phyloP scores from a whole-genome alignment of 2,329 filamentous ascomycete genomes.

The Fulvia fulva region DNA sequence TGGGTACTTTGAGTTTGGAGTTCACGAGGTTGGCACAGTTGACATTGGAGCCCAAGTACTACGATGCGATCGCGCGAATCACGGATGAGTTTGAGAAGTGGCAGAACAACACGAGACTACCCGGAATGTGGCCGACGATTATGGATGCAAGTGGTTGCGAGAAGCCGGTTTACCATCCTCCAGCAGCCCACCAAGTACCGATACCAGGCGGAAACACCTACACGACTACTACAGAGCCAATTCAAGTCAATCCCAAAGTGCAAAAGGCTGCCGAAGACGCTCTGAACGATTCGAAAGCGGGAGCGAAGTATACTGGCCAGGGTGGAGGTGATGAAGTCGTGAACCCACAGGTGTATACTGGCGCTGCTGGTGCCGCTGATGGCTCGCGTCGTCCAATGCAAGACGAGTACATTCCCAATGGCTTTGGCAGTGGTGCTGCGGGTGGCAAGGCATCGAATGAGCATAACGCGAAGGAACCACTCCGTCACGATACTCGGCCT shows the following conservation, averaged over 20 bases:
- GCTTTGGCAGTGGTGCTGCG: neutral
- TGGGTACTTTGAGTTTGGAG: conserved; percentile 78
- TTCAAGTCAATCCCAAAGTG: conserved; percentile 9
- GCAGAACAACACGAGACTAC: conserved; percentile 66
- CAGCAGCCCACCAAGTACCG: conserved; percentile 13
- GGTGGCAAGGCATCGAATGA: conserved; percentile 1
- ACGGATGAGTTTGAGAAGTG: conserved; percentile 73
- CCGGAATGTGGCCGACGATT: conserved; percentile 74
- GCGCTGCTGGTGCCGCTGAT: neutral
- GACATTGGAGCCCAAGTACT: conserved; percentile 76
- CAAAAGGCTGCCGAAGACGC: conserved; percentile 9
- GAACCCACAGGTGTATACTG: neutral
- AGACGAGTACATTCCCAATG: neutral
- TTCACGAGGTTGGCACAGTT: conserved; percentile 86
- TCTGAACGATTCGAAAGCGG: conserved; percentile 5
- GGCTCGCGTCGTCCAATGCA: conserved; percentile 1
- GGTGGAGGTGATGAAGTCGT: conserved; percentile 4
- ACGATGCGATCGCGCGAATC: conserved; percentile 82
- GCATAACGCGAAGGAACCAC: conserved; percentile 3
- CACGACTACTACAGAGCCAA: conserved; percentile 18
- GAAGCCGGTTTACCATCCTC: conserved; percentile 29
- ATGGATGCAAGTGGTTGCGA: conserved; percentile 80
- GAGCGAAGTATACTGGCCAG: no score
- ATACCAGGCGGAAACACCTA: conserved; percentile 23
- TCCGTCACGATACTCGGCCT: neutral